Evolutionary conservation across 352 stramenopile species (phyloP).

Genomic region (Pythium insidiosum): DNA sequence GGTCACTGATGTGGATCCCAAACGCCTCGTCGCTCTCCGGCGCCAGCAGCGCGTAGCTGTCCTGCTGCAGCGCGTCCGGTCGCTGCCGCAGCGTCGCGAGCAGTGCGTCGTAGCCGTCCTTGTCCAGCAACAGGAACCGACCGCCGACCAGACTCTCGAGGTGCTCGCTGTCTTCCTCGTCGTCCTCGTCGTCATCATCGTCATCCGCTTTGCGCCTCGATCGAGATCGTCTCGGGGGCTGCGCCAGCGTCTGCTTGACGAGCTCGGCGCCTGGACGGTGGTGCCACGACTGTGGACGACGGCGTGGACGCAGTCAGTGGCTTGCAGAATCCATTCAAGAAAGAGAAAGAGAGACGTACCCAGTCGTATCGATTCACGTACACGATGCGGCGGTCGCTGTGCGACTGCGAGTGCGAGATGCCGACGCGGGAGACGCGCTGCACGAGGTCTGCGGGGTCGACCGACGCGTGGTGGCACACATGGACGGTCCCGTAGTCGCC

Average conservation of each 20-base stretch:
- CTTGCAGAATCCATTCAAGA: background rate
- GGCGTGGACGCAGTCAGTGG: background rate
- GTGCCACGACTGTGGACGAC: background rate
- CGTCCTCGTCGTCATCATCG: background rate
- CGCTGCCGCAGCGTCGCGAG: background rate
- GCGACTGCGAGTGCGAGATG: background rate
- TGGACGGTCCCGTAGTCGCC: background rate
- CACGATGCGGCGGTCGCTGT: background rate
- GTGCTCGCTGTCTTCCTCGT: background rate
- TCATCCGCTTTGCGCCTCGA: too few relatives aligned
- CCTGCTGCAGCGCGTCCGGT: background rate
- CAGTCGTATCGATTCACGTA: slow-evolving; percentile 1
- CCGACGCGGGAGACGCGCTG: background rate
- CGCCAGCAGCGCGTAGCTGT: background rate
- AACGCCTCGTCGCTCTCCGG: background rate
- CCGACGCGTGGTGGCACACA: background rate
- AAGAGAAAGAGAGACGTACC: background rate
- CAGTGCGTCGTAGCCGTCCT: background rate
- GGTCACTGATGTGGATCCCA: background rate
- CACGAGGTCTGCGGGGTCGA: background rate
- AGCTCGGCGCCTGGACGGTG: background rate
- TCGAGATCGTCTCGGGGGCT: background rate
- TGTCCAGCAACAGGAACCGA: background rate
- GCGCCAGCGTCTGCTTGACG: background rate
- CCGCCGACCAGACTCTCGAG: background rate